Conservation (phyloP, 2,329 filamentous ascomycete genomes). For the Elsinoe perseae region DNA sequence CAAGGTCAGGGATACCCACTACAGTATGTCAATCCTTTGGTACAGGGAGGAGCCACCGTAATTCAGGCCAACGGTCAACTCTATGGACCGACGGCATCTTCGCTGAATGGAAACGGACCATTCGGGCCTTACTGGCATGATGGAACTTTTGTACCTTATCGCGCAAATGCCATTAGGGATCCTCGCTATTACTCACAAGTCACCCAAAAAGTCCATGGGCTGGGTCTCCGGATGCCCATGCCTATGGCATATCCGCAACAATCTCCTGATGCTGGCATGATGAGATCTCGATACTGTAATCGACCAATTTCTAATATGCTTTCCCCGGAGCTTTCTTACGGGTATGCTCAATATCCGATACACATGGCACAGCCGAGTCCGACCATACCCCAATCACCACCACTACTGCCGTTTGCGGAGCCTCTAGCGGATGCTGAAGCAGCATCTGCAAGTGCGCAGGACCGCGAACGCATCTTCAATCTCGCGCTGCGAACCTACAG, state of each 20-base stretch:
- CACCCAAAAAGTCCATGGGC: slow-evolving; percentile 6
- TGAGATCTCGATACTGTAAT: background rate
- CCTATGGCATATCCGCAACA: background rate
- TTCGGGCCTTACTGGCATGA: slow-evolving; percentile 59
- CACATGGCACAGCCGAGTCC: background rate
- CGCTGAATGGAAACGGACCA: slow-evolving; percentile 46
- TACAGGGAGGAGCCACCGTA: slow-evolving; percentile 50
- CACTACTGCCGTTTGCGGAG: slow-evolving; percentile 1
- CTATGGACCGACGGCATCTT: slow-evolving; percentile 52
- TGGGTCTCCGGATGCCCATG: slow-evolving; percentile 4
- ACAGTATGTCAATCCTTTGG: slow-evolving; percentile 23
- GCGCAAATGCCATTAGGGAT: slow-evolving; percentile 51
- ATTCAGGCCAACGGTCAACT: slow-evolving; percentile 53
- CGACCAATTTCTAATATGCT: background rate
- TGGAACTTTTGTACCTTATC: slow-evolving; percentile 54
- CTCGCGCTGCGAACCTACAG: slow-evolving; percentile 43
- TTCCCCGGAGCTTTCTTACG: background rate
- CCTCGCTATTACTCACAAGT: slow-evolving; percentile 35
- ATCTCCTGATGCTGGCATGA: background rate
- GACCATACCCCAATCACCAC: background rate
- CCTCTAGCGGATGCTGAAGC: slow-evolving; percentile 32
- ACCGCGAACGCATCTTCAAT: slow-evolving; percentile 39
- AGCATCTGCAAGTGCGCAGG: slow-evolving; percentile 36
- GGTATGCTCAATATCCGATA: background rate
- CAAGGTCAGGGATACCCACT: slow-evolving; percentile 38